Evolutionary conservation across 345 rosid species (phyloP), one percentile per base, ranked within the genome.

Genomic region (Heritiera fomes): DNA sequence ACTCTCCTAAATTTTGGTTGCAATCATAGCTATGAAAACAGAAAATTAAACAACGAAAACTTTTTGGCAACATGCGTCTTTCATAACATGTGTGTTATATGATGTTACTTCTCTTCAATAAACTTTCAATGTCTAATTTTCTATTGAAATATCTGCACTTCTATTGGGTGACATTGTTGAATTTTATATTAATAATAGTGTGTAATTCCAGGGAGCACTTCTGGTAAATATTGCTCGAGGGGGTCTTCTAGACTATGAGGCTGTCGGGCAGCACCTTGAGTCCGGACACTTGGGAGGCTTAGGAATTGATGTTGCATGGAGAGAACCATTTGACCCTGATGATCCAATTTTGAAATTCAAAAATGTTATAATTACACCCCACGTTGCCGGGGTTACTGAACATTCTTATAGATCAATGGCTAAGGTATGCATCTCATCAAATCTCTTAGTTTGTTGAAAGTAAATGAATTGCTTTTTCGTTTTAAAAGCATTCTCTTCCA

Each of bases 341-440:
- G 95, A 95, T 79, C 90, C 87, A 1, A 82, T 93, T 82, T 75
- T 95, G 73, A 95, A 87, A 81, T 87, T 88, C 77, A 87, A 85
- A 73, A 95, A 93, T 61, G 93, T 95, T 60, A 46, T 95, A n/a
- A 81, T 95, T 58, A 95, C 94, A 50, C 99, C 99, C 76, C 99
- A 95, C 32, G 87, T 95, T 59, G 99, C 92, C 3, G 98, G 98
- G 47, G 90, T 89, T 68, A 93, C 98, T 0, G 88, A 90, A 82
- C 80, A 81, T 84, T 87, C 98, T 59, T 93, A 89, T 81, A 87
- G 92, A 81, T 85, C 88, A 73, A 91, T 90, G 94, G 89, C 98
- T 17, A 92, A 93, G 98, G 98, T 95, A 85, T 66, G 77, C 53
- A 79, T 62, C 34, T 63, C n/a, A 64, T 23, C 34, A 40, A 13